Evolutionary conservation across 768 basidiomycete species (phyloP).

Genomic region (Boletus insuetus): DNA sequence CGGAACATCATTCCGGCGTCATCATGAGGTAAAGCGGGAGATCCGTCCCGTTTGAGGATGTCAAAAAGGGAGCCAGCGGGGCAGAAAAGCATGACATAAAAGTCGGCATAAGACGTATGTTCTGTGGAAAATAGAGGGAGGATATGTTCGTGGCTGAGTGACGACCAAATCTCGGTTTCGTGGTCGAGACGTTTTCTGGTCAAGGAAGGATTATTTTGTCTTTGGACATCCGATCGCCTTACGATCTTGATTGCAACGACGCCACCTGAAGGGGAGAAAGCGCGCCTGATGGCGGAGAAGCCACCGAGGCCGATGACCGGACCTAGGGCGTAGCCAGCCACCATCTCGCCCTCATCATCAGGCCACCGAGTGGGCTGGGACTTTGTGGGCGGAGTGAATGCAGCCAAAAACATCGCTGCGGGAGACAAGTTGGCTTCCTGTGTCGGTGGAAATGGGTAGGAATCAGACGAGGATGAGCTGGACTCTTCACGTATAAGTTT

Average conservation of each 20-base stretch:
- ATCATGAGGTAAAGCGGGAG: constrained; percentile 67
- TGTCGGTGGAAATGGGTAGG: constrained; percentile 9
- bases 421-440: constrained; percentile 46
- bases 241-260: constrained; percentile 85
- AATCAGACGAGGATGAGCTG: neutral
- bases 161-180: constrained; percentile 71
- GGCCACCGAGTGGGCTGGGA: constrained; percentile 37
- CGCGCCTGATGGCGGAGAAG: constrained; percentile 77
- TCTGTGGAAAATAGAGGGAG: constrained; percentile 74
- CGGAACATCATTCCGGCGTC: constrained; percentile 84
- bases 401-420: constrained; percentile 71
- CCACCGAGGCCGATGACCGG: constrained; percentile 75
- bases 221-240: constrained; percentile 52
- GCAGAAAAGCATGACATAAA: constrained; percentile 80
- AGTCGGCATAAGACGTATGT: constrained; percentile 63
- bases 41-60: constrained; percentile 70
- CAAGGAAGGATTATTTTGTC: constrained; percentile 46
- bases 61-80: constrained; percentile 84
- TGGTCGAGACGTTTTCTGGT: constrained; percentile 59
- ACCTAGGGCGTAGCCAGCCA: constrained; percentile 76
- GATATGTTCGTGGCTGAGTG: constrained; percentile 80
- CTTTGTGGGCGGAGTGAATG: constrained; percentile 47
- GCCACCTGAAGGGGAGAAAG: constrained; percentile 59
- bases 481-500: constrained; percentile 9
- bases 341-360: constrained; percentile 64